phyloP scores from a whole-genome alignment of 495 filamentous ascomycete species.

The Xylaria scruposa region DNA sequence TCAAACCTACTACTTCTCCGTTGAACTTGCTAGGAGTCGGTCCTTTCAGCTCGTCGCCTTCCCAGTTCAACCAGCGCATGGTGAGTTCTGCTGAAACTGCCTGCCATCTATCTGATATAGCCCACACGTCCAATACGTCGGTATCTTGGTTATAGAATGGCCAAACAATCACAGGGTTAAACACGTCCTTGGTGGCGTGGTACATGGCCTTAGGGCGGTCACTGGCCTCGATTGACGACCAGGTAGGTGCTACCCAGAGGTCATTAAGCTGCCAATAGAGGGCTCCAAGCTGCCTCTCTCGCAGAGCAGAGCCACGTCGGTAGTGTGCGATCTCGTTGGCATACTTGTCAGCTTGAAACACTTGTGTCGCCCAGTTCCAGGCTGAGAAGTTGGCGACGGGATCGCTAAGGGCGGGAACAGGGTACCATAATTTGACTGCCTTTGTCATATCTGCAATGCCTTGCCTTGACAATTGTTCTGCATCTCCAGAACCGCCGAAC shows the following conservation, averaged over 20 bases:
- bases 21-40: constrained; percentile 1
- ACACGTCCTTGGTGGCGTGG: constrained; percentile 66
- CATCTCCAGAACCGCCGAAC: constrained; percentile 55
- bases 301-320: constrained; percentile 65
- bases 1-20: not conserved
- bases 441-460: constrained; percentile 72
- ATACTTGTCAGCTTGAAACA: constrained; percentile 74
- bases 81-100: constrained; percentile 25
- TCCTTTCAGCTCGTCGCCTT: not conserved
- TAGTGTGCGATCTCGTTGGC: constrained; percentile 69
- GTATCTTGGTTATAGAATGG: constrained; percentile 66
- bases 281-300: constrained; percentile 66
- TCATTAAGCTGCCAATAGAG: constrained; percentile 77
- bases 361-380: constrained; percentile 71
- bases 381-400: constrained; percentile 69
- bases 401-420: constrained; percentile 63
- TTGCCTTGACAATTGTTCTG: constrained; percentile 45
- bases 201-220: constrained; percentile 73
- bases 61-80: constrained; percentile 3
- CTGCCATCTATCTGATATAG: constrained; percentile 63
- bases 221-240: constrained; percentile 69
- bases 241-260: constrained; percentile 73
- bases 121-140: constrained; percentile 63
- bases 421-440: constrained; percentile 66
- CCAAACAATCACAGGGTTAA: constrained; percentile 65